A percentile compares a stretch with the other conserved stretches of the same genome.
Conservation (phyloP, 306 rosid genomes). For the Trifolium fragiferum region DNA sequence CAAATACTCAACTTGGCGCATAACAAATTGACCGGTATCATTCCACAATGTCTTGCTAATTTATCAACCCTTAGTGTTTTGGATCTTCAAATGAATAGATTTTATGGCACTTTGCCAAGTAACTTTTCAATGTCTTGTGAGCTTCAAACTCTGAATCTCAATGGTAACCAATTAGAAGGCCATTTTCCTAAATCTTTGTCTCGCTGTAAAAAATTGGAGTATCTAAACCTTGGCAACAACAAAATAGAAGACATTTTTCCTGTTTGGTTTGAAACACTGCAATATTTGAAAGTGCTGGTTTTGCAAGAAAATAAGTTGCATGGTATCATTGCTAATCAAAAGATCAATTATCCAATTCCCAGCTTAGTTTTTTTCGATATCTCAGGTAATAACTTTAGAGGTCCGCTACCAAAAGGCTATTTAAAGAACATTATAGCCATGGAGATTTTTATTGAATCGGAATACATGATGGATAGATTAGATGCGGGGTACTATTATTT, state of each 20-base stretch:
- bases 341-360: background rate
- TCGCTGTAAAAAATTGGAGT: background rate
- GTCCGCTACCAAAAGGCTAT: background rate
- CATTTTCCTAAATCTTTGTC: constrained; percentile 38
- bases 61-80: background rate
- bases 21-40: constrained; percentile 10
- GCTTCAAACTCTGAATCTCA: background rate
- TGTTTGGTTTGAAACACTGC: constrained; percentile 41
- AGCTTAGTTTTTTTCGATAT: constrained; percentile 43
- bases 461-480: no score
- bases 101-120: constrained; percentile 37
- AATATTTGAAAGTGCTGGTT: constrained; percentile 33
- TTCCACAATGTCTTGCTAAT: constrained; percentile 44
- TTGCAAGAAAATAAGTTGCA: constrained; percentile 45
- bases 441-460: background rate
- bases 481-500: no score
- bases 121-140: rapidly evolving
- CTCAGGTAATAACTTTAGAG: constrained; percentile 34
- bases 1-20: background rate
- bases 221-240: constrained; percentile 51
- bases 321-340: constrained; percentile 36
- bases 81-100: constrained; percentile 41
- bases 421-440: constrained; percentile 36
- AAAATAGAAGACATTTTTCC: constrained; percentile 44
- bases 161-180: constrained; percentile 45